phyloP scores from a whole-genome alignment of 176 grass and related monocot species.

The Leersia perrieri region DNA sequence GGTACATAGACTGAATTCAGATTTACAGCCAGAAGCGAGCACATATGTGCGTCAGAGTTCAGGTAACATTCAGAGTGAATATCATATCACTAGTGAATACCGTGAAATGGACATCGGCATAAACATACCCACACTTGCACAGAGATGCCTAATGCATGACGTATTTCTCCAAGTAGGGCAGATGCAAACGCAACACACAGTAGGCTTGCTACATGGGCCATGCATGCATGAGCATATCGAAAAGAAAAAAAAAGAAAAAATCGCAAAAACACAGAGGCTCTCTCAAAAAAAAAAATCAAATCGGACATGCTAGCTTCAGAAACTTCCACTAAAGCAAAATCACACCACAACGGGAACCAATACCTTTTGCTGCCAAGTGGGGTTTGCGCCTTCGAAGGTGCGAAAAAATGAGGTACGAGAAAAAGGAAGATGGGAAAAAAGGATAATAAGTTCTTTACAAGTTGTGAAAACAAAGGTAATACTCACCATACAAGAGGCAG shows the following conservation, averaged over 20 bases:
- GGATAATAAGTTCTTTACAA: neutral
- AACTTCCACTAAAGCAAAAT: constrained; percentile 27
- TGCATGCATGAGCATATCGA: neutral
- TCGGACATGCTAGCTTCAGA: constrained; percentile 12
- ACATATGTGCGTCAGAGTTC: no score
- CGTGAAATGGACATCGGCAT: neutral
- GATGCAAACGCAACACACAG: neutral
- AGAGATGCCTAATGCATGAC: no score
- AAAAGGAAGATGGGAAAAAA: neutral
- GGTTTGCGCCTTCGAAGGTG: neutral
- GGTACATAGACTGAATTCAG: no score
- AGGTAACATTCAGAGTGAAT: neutral
- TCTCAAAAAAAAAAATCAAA: no score
- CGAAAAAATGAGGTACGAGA: neutral
- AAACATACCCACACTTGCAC: neutral
- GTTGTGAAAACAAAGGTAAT: neutral
- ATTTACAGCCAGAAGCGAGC: no score
- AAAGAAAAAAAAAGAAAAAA: neutral
- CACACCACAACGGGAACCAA: constrained; percentile 12
- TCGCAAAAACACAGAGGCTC: no score
- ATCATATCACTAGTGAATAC: neutral
- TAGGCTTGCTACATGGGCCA: neutral
- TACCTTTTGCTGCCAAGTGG: neutral
- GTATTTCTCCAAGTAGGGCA: neutral
- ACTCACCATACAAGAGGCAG: neutral